Evolutionary conservation across 768 basidiomycete species (phyloP), one percentile per base, ranked within the genome.

Genomic region (Psilocybe tampanensis): DNA sequence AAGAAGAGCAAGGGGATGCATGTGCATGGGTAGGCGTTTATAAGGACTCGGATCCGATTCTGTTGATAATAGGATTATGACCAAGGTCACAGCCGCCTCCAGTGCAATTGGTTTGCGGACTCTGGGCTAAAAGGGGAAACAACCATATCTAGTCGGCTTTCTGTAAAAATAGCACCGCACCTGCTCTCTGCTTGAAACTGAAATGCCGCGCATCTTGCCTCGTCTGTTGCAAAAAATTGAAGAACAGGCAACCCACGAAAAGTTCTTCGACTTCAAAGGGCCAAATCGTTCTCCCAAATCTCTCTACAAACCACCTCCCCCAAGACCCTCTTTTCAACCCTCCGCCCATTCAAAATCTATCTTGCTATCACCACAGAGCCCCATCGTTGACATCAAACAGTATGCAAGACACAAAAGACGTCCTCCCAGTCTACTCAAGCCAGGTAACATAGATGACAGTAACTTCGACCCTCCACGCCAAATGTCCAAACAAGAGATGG

Each of bases 141-240:
- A 6, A 6, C 59, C 50, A 41, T 26, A 44, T 60, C 26, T 34
- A 13, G 39, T 21, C 19, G 44, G 32, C 44, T 26, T 24, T 32
- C 33, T 15, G 36, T 47, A 41, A 36, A 47, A 9, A 42, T 34
- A 29, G 21, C 43, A n/a, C 33, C 22, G 17, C 19, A 6, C 44
- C 19, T 29, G 33, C 39, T 41, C 32, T 15, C 23, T 17, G 33
- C n/a, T n/a, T n/a, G n/a, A n/a, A n/a, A n/a, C n/a, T 43, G 36
- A 32, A 18, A 91, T 90, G 89, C 83, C 86, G 66, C 88, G 88
- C 62, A 75, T 92, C 66, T 71, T 90, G 55, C 87, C 87, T 42
- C 87, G 89, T 65, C 82, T 91, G 15, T 69, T 84, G 44, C 68
- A 74, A 55, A 66, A 63, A 19, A 67, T 86, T 44, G 65, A 70